Evolutionary conservation across 352 stramenopile genomes (phyloP), one percentile per base, ranked within the genome.

Genomic region (Phytopythium helicoides): DNA sequence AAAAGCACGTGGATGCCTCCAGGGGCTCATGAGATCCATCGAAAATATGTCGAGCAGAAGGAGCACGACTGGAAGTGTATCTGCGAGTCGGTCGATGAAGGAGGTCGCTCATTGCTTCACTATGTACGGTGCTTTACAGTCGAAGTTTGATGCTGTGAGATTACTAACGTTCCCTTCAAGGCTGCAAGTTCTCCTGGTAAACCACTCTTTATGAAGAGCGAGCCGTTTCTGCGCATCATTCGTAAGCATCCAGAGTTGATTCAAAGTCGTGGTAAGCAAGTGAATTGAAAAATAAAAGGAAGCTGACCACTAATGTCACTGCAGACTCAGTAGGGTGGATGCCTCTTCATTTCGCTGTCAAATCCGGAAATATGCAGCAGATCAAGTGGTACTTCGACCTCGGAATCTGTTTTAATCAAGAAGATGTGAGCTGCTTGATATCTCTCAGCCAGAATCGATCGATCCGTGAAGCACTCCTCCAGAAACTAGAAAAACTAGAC

Each of bases 341-440:
- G 5, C 61, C 80, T 0, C 64, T 90, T 3, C 64, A 83, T 39
- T 81, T 87, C 39, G 74, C 80, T 21, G 57, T 74, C 10, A 54
- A 78, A 33, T 18, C 19, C 3, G 66, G 56, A 18, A 89, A 87
- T 26, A 38, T 61, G 3, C 45, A 46, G 15, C 61, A 66, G 42
- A 59, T 86, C 36, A 68, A 76, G 40, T 68, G 63, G 50, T 54
- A 60, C 47, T 75, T 72, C 12, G 50, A 60, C 4, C 52, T 86
- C 40, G 68, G 66, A 8, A 21, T 68, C 18, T 60, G 41, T 3
- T 37, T 66, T 7, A 54, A 35, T 4, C 66, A 69, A 60, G 49
- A 45, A 3, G 72, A 84, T 23, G 59, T 86, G 19, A 63, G 75
- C 26, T 42, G 62, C 14, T 46, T 87, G 9, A 37, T 71, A 10